Evolutionary conservation across 805 yeast species (phyloP).

Genomic region (Limtongia smithiae): DNA sequence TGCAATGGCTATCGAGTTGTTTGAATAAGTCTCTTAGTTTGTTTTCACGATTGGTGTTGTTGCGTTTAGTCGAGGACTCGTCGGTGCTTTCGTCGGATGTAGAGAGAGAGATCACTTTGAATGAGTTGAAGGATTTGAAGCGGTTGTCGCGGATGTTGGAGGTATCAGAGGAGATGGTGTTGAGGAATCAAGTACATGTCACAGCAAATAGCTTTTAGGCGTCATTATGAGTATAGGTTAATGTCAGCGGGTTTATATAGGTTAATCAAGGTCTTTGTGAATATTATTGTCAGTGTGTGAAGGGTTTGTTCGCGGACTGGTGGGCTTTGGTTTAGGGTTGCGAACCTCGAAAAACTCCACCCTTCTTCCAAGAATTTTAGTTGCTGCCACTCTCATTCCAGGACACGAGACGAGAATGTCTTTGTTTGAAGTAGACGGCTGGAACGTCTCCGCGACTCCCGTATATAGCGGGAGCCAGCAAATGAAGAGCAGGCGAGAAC

Average conservation of each 20-base stretch:
- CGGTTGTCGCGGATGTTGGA: not conserved
- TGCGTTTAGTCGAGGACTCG: not conserved
- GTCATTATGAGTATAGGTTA: too few relatives aligned
- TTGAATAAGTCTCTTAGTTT: conserved; percentile 2
- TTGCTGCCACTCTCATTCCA: too few relatives aligned
- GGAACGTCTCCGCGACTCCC: conserved; percentile 16
- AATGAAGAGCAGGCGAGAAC: too few relatives aligned
- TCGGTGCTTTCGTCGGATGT: not conserved
- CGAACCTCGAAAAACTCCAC: too few relatives aligned
- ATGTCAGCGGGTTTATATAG: too few relatives aligned
- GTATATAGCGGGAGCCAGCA: not conserved
- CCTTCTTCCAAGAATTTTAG: too few relatives aligned
- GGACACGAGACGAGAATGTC: conserved; percentile 7
- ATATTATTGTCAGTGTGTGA: too few relatives aligned
- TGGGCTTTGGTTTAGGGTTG: too few relatives aligned
- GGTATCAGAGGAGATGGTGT: not conserved
- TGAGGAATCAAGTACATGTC: not conserved
- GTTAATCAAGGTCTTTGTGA: too few relatives aligned
- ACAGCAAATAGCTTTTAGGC: too few relatives aligned
- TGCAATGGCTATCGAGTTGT: conserved; percentile 14
- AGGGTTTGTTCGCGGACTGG: too few relatives aligned
- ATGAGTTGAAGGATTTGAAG: not conserved
- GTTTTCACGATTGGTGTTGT: not conserved
- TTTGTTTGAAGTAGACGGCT: conserved; percentile 23
- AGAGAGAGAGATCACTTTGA: not conserved